Evolutionary conservation across 2,329 filamentous ascomycete genomes (phyloP), one percentile per base, ranked within the genome.

Genomic region (Emericellopsis atlantica): DNA sequence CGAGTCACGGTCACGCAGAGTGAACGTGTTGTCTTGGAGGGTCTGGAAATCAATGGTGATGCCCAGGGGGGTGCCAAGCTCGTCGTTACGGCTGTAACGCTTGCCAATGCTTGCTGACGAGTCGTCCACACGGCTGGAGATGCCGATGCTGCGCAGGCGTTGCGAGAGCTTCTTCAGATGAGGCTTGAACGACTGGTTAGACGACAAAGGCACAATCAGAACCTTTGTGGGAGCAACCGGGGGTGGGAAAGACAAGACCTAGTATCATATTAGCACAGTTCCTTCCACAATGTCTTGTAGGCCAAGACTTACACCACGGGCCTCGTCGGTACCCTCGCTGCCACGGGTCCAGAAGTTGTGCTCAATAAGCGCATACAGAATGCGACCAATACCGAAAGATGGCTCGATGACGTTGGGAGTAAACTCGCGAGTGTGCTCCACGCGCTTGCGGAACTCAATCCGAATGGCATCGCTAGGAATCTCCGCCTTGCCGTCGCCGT

Each of bases 31-130:
- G 59, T 95, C 88, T 63, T 94, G 79, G 50, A 95, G 69, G 37
- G 86, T 93, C 70, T 96, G 86, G 74, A 95, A 96, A 62, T 96
- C 90, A 45, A 96, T 77, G 0, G 90, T 96, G 61, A 96, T 81
- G 57, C 88, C 90, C 48, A 95, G 81, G 7, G 90, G 87, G 36
- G 92, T 96, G 54, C 90, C 92, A 44, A 95, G 76, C 67, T 96
- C 90, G 61, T 96, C 90, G 59, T 95, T 95, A 54, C 92, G 81
- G 57, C 84, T 80, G 64, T 94, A 96, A 41, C 90, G 83, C 72
- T 94, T 95, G 59, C 90, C 90, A 52, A 96, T 96, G 47, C 81
- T 88, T 46, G 89, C 88, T 23, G 83, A 86, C 12, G 86, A 93
- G 61, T 92, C 85, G 56, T 96, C 92, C 32, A 95, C 76, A 45